Base-by-base conservation (phyloP, 345 rosid genomes). In the Tarenaya hassleriana region DNA sequence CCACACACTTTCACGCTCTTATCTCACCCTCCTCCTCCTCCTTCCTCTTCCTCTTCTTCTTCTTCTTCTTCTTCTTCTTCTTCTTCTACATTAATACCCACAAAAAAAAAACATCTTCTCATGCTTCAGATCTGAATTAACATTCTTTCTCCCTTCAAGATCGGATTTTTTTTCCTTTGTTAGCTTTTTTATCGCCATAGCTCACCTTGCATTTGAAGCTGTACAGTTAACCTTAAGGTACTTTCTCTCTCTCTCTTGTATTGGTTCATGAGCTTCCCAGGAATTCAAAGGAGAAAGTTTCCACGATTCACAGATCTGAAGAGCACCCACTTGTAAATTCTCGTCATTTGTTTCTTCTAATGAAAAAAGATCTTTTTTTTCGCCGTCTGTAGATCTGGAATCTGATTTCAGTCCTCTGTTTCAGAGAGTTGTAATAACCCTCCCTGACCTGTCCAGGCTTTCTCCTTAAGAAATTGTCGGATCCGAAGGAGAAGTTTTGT, bases 211-310 rank as follows among this genome's bases (percentile, higher is more conserved):
- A 2, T n/a, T 10, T 5, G 33, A 52, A 47, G 33, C 56, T 66
- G 60, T 59, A 66, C 61, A 66, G 70, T 66, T 58, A 15, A 58
- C 41, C 60, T 53, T 66, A 53, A 66, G 70, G 70, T 52, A 52
- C 4, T 10, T 45, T 18, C 15, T 31, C 9, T 14, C 44, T 17
- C 44, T 52, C 45, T 43, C 17, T 60, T 24, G 3, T 24, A 2
- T 24, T 24, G 2, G 29, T 24, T 24, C 29, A 24, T 24, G 29
- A 24, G 29, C 29, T 24, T 5, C 29, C 3, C 29, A 2, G 29
- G 29, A 24, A 24, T n/a, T n/a, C n/a, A n/a, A n/a, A n/a, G n/a
- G n/a, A n/a, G n/a, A n/a, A n/a, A 2, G 29, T 24, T 24, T 24
- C 5, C 29, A 5, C 5, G 29, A 24, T 24, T 24, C 29, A 24